These are phyloP conservation scores for Fomitiporia mediterranea DNA, from an alignment of 1,284 basidiomycete genomes.

Conservation along the genomic window DNA sequence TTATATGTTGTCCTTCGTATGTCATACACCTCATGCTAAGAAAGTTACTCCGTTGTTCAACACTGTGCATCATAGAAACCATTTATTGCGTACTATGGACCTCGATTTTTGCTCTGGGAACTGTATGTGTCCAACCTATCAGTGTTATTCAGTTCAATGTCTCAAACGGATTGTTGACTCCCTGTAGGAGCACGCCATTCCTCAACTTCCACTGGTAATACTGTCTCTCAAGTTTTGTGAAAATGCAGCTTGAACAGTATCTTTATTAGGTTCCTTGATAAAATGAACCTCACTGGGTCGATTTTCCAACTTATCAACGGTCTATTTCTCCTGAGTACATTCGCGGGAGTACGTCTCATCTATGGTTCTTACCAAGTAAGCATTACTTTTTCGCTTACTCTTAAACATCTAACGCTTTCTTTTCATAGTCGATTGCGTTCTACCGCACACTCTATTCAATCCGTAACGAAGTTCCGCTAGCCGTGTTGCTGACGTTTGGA, in stretches of 20 bases:
- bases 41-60: constrained; percentile 6
- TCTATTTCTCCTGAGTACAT: constrained; percentile 51
- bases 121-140: constrained; percentile 37
- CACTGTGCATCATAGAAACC: constrained; percentile 46
- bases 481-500: constrained; percentile 46
- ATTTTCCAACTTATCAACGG: constrained; percentile 64
- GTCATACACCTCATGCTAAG: constrained; percentile 27
- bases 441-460: constrained; percentile 47
- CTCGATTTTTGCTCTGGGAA: constrained; percentile 74
- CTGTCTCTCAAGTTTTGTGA: background rate
- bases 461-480: constrained; percentile 42
- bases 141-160: background rate
- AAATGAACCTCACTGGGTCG: constrained; percentile 64
- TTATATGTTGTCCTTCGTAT: constrained; percentile 56
- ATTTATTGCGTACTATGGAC: constrained; percentile 67
- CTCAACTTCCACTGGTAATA: constrained; percentile 69
- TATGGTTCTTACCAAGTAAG: constrained; percentile 60
- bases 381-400: background rate
- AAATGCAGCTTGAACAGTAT: background rate
- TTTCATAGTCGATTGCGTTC: constrained; percentile 56
- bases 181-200: constrained; percentile 76
- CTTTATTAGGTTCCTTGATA: constrained; percentile 61
- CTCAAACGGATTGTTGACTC: too few relatives aligned
- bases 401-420: constrained; percentile 24
- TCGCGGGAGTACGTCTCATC: constrained; percentile 58